Base-by-base conservation (phyloP, 169 alveolate species). In the Hepatocystis sp. region DNA sequence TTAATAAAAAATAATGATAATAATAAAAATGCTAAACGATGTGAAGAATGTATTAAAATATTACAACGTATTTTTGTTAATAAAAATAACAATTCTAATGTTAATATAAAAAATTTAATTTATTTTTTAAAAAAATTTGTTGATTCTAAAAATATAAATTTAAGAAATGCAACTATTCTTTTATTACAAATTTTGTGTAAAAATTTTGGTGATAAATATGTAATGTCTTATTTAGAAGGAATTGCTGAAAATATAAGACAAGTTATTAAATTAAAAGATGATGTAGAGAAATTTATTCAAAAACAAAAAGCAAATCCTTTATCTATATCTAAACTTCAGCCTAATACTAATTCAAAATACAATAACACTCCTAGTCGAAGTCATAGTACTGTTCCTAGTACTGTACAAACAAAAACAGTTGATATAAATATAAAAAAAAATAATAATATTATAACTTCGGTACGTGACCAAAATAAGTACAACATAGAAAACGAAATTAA, bases 91-190 rank as follows among this genome's bases (percentile, higher is more conserved):
- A 30, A 23, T 19, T 55, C 89, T 1, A 32, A 28, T 28, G 66
- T 78, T 1, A 60, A 78, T 42, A 21, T 78, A 23, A 78, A 78
- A 65, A 61, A 27, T 46, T 60, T 78, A n/a, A 63, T 78, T 34
- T 63, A 47, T 36, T 78, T 78, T 36, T 32, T 78, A 17, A 78
- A 78, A 78, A 61, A 78, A 61, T 78, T 78, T 30, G 89, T 78
- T 0, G 89, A 78, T 42, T 78, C 89, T 2, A 78, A 78, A 34
- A 78, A 78, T 30, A 60, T 56, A 7, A 78, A 78, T 61, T 51
- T 78, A 30, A 78, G 42, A 49, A 78, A 78, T 25, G 1, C 89
- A 5, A 52, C 89, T 10, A 78, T 78, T 28, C 84, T 78, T 34
- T 13, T 78, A 49, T 40, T 78, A 66, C 89, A 78, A 61, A 52